phyloP scores from a whole-genome alignment of 805 yeast species.

The Candida berthetii region DNA sequence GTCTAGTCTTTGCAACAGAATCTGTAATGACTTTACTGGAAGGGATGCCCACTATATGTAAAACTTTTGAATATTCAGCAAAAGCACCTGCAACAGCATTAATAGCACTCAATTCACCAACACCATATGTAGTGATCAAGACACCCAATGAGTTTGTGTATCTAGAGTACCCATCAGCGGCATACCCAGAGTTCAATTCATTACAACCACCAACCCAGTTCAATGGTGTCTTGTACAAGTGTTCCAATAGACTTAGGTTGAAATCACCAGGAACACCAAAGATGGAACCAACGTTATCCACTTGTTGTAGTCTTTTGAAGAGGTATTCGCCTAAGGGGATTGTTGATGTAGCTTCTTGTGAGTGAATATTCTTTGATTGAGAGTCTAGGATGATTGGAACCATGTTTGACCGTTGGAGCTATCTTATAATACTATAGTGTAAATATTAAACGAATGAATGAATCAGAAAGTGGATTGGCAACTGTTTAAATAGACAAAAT shows the following conservation, averaged over 20 bases:
- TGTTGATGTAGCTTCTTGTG: background rate
- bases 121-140: conserved; percentile 68
- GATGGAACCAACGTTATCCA: conserved; percentile 49
- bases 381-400: conserved; percentile 5
- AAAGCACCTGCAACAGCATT: conserved; percentile 81
- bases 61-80: conserved; percentile 73
- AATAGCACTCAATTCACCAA: conserved; percentile 81
- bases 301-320: conserved; percentile 46
- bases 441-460: background rate
- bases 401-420: too few species aligned
- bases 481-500: too few species aligned
- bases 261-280: conserved; percentile 84
- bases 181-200: conserved; percentile 84
- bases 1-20: conserved; percentile 15
- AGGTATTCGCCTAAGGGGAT: conserved; percentile 61
- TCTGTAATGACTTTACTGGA: conserved; percentile 20
- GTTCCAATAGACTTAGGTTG: conserved; percentile 62
- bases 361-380: background rate
- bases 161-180: conserved; percentile 87
- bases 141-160: conserved; percentile 59
- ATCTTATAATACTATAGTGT: too few species aligned
- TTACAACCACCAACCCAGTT: conserved; percentile 83
- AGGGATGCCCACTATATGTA: conserved; percentile 79
- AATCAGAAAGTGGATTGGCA: too few species aligned
- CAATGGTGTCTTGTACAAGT: conserved; percentile 47